Evolutionary conservation across 73 alveolate genomes (phyloP).

Genomic region (Uronychia binucleata): DNA sequence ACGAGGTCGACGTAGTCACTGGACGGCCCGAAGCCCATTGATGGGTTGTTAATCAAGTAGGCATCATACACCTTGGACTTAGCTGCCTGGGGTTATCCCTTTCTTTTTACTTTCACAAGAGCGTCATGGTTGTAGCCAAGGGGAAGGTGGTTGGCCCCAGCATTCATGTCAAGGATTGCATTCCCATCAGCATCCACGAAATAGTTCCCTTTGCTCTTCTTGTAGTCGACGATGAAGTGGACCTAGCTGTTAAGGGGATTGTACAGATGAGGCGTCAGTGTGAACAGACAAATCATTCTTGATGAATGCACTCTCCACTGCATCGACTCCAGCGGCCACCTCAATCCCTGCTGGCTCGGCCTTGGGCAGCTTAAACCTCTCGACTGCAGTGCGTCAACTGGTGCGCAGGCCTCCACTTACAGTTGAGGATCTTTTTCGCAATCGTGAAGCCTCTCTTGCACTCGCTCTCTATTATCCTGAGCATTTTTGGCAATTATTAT

Average conservation of each 20-base stretch:
- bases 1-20: slow-evolving; percentile 51
- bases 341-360: neutral
- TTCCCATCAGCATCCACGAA: slow-evolving; percentile 71
- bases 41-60: slow-evolving; percentile 25
- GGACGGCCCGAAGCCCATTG: slow-evolving; percentile 40
- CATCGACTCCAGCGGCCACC: neutral
- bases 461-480: neutral
- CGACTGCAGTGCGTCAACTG: neutral
- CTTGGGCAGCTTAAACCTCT: neutral
- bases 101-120: slow-evolving; percentile 13
- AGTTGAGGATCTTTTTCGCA: neutral
- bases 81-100: neutral
- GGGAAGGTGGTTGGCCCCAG: slow-evolving; percentile 34
- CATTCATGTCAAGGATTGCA: slow-evolving; percentile 45
- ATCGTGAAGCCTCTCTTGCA: neutral
- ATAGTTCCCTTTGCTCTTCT: slow-evolving; percentile 65
- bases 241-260: neutral
- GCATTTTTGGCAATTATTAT: neutral
- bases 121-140: slow-evolving; percentile 71
- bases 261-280: neutral
- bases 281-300: neutral
- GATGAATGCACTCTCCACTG: neutral
- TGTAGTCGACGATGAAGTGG: slow-evolving; percentile 3
- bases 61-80: slow-evolving; percentile 17
- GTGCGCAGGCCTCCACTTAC: neutral